Conservation (phyloP, 768 basidiomycete genomes). For the Dioszegia crocea region DNA sequence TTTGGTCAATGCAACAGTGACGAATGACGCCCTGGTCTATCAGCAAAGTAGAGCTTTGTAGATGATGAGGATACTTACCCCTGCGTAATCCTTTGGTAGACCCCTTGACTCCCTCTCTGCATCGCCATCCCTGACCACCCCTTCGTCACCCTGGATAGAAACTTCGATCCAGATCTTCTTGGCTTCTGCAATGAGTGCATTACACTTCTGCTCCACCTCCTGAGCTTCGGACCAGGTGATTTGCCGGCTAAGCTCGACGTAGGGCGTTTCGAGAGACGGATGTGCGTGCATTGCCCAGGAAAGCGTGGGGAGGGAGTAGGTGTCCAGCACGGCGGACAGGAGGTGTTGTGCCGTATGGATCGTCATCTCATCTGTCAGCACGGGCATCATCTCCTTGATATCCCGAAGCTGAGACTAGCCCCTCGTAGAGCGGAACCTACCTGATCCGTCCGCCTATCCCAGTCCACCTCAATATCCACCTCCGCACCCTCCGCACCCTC, state of each 20-base stretch:
- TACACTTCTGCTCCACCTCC: slow-evolving; percentile 39
- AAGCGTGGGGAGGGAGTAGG: slow-evolving; percentile 34
- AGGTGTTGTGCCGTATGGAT: slow-evolving; percentile 49
- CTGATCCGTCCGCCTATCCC: slow-evolving; percentile 46
- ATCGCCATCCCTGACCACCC: slow-evolving; percentile 12
- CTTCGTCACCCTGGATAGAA: slow-evolving; percentile 25
- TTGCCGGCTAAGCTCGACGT: slow-evolving; percentile 43
- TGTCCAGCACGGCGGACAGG: slow-evolving; percentile 46
- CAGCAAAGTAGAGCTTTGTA: neutral
- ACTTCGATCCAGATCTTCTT: slow-evolving; percentile 46
- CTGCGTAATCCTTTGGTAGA: slow-evolving; percentile 47
- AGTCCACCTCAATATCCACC: slow-evolving; percentile 45
- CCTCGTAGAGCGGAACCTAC: slow-evolving; percentile 25
- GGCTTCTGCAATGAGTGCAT: slow-evolving; percentile 32
- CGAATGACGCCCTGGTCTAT: slow-evolving; percentile 56
- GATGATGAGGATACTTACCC: slow-evolving; percentile 25
- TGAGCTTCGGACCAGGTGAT: slow-evolving; percentile 38
- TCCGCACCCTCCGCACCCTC: slow-evolving; percentile 14
- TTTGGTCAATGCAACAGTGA: slow-evolving; percentile 74
- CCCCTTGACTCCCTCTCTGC: slow-evolving; percentile 39
- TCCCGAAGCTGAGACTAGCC: too few relatives aligned
- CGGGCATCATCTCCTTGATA: neutral
- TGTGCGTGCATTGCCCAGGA: slow-evolving; percentile 45
- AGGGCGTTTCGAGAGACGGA: slow-evolving; percentile 44
- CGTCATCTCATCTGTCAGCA: slow-evolving; percentile 30